Evolutionary conservation across 768 basidiomycete genomes (phyloP).

Genomic region (Rhodocollybia butyracea): DNA sequence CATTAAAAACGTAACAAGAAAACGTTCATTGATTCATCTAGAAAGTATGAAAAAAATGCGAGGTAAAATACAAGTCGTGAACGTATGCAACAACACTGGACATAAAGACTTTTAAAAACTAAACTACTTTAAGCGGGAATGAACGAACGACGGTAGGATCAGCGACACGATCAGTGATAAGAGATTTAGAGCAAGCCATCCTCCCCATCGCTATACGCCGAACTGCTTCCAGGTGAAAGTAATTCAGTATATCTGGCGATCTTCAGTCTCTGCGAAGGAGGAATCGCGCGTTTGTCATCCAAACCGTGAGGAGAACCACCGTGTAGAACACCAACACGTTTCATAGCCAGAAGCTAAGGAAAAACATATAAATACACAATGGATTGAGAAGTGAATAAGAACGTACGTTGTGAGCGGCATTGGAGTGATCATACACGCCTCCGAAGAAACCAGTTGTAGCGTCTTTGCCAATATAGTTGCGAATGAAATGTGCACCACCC

Average conservation of each 20-base stretch:
- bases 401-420: constrained; percentile 81
- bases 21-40: background rate
- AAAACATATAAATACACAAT: constrained; percentile 6
- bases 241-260: constrained; percentile 66
- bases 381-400: background rate
- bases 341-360: constrained; percentile 55
- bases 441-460: constrained; percentile 95
- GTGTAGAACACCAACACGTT: constrained; percentile 61
- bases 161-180: background rate
- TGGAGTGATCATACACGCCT: constrained; percentile 85
- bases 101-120: background rate
- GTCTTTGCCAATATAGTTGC: constrained; percentile 81
- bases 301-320: constrained; percentile 56
- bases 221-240: constrained; percentile 50
- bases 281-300: constrained; percentile 57
- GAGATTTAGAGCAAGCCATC: constrained; percentile 4
- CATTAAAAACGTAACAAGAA: background rate
- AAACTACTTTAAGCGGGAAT: background rate
- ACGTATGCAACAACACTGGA: background rate
- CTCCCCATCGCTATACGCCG: constrained; percentile 57
- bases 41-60: background rate
- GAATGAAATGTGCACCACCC: constrained; percentile 76
- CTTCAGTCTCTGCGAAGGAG: constrained; percentile 69
- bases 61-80: constrained; percentile 6
- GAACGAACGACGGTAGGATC: background rate